Base-by-base conservation (phyloP, 2,329 filamentous ascomycete species). In the Epichloe scottii region DNA sequence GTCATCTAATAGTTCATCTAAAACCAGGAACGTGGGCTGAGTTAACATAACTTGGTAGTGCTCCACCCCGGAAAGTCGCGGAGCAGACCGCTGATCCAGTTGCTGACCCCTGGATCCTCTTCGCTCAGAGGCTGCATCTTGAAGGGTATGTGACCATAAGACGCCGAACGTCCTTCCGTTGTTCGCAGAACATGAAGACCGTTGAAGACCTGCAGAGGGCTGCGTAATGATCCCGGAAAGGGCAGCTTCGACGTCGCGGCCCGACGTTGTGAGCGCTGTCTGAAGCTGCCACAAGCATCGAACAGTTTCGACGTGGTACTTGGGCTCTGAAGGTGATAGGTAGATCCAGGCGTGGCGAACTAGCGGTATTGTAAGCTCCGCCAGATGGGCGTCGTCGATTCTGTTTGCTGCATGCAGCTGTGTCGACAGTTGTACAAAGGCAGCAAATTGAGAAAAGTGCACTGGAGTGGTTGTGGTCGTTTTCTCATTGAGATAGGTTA, bases 241-340 rank as follows among this genome's bases (percentile, higher is more conserved):
- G 0, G 87, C 81, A 23, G 87, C 88, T 65, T 95, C 90, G 4
- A 95, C 83, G 44, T 89, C 80, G 48, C 85, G 82, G 58, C 83
- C 82, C 2, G 76, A 70, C 39, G 76, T 70, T 1, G 84, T 79
- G 12, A 95, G 76, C 1, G 82, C 77, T 23, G 76, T 79, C 58
- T 97, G 89, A 48, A 98, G 71, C 57, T 89, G 82, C 87, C 93
- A 95, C 39, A 98, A 71, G 58, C 82, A 85, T 52, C 87, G 82
- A 8, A 94, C 87, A 17, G 89, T 84, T 69, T 98, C 94, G 34
- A 98, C 90, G 62, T 97, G 93, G 58, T 91, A 94, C 62, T 95
- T 95, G 0, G 90, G 89, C 55, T 84, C 83, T 12, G 82, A 76
- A n/a, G 87, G 84, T 0, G 89, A 87, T 39, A 98, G 69, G 60